Percentiles rank a stretch among this genome's conserved stretches.
Evolutionary conservation across 2,329 filamentous ascomycete genomes (phyloP).

Genomic region (Akanthomyces lecanii): DNA sequence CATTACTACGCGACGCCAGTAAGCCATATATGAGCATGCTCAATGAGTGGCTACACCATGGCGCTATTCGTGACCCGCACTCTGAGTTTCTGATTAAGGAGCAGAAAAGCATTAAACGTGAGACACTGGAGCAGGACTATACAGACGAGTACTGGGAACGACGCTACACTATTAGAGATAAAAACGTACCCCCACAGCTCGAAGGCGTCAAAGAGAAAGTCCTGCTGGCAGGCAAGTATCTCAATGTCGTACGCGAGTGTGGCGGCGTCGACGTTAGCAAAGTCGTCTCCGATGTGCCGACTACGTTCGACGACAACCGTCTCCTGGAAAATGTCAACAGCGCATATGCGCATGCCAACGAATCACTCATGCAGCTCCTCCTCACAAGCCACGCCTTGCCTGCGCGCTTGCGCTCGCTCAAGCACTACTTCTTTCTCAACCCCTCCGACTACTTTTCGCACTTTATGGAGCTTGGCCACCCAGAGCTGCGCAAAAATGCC

Average conservation of each 20-base stretch:
- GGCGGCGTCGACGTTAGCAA: constrained; percentile 93
- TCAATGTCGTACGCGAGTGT: constrained; percentile 96
- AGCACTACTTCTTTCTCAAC: constrained; percentile 99
- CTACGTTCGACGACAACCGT: constrained; percentile 83
- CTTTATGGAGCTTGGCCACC: constrained; percentile 86
- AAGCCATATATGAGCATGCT: constrained; percentile 97
- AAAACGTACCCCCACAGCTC: constrained; percentile 87
- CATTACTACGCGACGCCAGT: constrained; percentile 80
- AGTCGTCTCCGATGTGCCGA: constrained; percentile 80
- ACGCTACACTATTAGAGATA: constrained; percentile 88
- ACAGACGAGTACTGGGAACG: constrained; percentile 99
- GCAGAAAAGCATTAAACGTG: constrained; percentile 88
- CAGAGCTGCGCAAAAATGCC: constrained; percentile 85
- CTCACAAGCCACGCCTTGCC: constrained; percentile 90
- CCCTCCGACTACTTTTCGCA: constrained; percentile 98
- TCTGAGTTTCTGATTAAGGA: constrained; percentile 93
- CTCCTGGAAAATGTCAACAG: constrained; percentile 95
- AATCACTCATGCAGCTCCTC: constrained; percentile 83
- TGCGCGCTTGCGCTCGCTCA: constrained; percentile 80
- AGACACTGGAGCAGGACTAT: constrained; percentile 90
- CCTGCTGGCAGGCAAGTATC: constrained; percentile 89
- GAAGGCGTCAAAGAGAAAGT: constrained; percentile 91
- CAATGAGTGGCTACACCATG: constrained; percentile 97
- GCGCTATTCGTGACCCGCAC: constrained; percentile 90
- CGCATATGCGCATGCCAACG: constrained; percentile 93